Base-by-base conservation (phyloP, 2,329 filamentous ascomycete species). In the Penicillium italicum region DNA sequence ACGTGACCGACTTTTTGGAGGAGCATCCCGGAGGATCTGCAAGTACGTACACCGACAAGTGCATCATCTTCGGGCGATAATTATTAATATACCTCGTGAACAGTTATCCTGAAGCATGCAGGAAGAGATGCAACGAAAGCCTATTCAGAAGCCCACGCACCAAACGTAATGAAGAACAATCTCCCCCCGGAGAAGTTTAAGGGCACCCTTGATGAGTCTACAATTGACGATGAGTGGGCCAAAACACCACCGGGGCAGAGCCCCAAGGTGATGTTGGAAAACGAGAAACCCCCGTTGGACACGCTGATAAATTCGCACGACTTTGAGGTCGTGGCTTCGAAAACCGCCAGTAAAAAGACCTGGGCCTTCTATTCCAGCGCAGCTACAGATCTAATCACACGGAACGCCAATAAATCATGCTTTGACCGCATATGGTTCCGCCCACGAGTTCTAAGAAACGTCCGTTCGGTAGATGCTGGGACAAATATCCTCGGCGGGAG, bases 311-410 rank as follows among this genome's bases (percentile, higher is more conserved):
- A 78, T 62, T 74, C 80, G 7, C 76, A 85, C 58, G 85, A 88
- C 71, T 88, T 88, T 65, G 79, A 83, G 49, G 56, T 73, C 11
- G 82, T 80, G 0, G 85, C 85, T 4, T 77, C 79, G 16, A 74
- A 75, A 26, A 80, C 79, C 6, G 77, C 86, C 45, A 77, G 78
- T 9, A 78, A 80, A 22, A 88, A 89, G 65, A 82, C 85, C n/a
- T 88, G 84, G 83, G 86, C 85, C 0, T 89, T 88, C 65, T 82
- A 85, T 66, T 86, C 83, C 20, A 86, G 84, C 9, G 86, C 85
- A 2, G 82, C 85, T 11, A 87, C 84, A 6, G 86, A 79, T 79
- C 63, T 81, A 4, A 83, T 86, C 36, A 82, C 85, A 45, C 77
- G 79, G 2, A 70, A 77, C 24, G 75, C 76, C 47, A 89, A 88